These are phyloP conservation scores for Eucalyptus shirleyi DNA, from an alignment of 345 rosid genomes.

Conservation along the genomic window DNA sequence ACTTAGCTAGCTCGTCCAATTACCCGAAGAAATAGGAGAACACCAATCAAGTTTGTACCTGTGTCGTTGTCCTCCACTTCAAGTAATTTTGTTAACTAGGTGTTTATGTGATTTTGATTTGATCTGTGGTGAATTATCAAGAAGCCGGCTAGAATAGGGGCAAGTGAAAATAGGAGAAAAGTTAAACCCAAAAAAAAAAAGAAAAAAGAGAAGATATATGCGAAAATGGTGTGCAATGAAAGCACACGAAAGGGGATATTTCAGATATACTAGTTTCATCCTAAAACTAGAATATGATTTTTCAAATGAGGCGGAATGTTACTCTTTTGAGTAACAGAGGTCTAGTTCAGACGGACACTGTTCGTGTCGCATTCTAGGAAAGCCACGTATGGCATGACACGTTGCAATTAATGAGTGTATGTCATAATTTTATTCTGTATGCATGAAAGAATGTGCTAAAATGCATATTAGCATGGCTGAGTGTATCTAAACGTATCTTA, in stretches of 20 bases:
- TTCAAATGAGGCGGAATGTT: neutral
- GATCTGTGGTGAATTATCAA: neutral
- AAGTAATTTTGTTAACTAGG: neutral
- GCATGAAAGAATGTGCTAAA: neutral
- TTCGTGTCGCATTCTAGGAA: neutral
- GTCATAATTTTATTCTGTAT: neutral
- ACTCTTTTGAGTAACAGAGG: neutral
- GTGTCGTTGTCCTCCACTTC: neutral
- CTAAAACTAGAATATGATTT: neutral
- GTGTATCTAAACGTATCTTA: neutral
- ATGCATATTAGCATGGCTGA: neutral
- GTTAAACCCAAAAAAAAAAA: too few relatives aligned
- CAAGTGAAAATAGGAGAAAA: neutral
- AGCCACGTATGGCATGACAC: neutral
- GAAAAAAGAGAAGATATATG: neutral
- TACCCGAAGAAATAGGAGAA: neutral
- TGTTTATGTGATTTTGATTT: neutral
- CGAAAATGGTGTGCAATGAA: neutral
- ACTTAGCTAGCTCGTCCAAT: neutral
- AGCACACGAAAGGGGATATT: neutral
- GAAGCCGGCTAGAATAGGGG: neutral
- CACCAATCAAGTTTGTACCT: neutral
- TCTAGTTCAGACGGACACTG: too few relatives aligned
- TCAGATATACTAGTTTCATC: neutral
- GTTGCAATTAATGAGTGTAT: rapidly evolving